A percentile compares a stretch with the other conserved stretches of the same genome.
Conservation (phyloP, 75 land plant genomes). For the Azolla pinnata region DNA sequence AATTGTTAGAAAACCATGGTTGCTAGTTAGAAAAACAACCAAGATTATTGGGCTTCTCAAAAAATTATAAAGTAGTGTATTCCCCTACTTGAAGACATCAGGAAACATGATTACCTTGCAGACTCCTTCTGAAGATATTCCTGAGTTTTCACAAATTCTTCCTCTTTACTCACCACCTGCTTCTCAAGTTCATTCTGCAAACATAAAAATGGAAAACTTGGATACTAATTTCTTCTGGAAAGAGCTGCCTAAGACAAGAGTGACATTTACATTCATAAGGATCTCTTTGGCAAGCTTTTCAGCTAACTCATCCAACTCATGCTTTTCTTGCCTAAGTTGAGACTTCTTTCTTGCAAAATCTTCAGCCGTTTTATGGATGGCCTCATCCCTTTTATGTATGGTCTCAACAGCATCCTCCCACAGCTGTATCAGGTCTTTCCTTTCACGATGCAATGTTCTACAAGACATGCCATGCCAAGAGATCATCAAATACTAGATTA, state of each 20-base stretch:
- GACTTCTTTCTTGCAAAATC: constrained; percentile 27
- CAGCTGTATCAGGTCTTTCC: constrained; percentile 23
- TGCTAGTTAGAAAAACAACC: no score
- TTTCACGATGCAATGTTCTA: constrained; percentile 21
- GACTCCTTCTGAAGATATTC: constrained; percentile 3
- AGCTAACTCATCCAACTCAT: constrained; percentile 14
- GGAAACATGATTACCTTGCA: constrained; percentile 2
- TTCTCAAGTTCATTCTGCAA: constrained; percentile 9
- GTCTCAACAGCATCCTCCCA: constrained; percentile 29
- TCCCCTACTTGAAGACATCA: background rate
- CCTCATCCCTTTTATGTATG: constrained; percentile 25
- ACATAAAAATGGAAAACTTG: constrained; percentile 1
- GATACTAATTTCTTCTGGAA: no score
- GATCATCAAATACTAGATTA: no score
- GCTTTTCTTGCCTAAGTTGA: constrained; percentile 12
- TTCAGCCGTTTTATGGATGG: constrained; percentile 21
- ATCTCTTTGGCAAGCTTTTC: constrained; percentile 15
- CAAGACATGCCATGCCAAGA: no score
- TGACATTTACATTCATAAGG: constrained; percentile 17
- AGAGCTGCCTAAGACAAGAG: no score
- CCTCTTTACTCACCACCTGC: background rate
- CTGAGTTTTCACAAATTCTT: constrained; percentile 2
- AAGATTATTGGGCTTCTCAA: no score
- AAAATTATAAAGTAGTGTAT: no score
- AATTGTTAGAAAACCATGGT: no score